A percentile compares a stretch with the other conserved stretches of the same genome.
phyloP scores from a whole-genome alignment of 192 early-diverging fungal genomes.

The Lobosporangium transversale region DNA sequence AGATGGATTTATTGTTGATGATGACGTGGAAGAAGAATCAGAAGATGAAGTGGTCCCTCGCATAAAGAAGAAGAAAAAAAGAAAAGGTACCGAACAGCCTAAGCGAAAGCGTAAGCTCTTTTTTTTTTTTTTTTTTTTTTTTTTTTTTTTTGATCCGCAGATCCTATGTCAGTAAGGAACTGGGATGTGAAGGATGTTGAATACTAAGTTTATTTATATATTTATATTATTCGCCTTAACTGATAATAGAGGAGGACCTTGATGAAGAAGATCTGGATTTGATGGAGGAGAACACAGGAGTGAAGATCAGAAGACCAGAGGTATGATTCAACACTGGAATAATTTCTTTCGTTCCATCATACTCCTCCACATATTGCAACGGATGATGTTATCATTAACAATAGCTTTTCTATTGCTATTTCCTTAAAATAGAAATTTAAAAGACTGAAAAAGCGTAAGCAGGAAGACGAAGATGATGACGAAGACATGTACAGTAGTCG shows the following conservation, averaged over 20 bases:
- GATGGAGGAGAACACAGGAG: slow-evolving; percentile 87
- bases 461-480: slow-evolving; percentile 62
- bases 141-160: background rate
- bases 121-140: background rate
- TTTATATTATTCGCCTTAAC: no score
- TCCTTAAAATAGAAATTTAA: slow-evolving; percentile 67
- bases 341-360: background rate
- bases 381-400: no score
- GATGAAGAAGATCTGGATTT: slow-evolving; percentile 95
- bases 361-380: background rate
- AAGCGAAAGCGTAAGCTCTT: background rate
- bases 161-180: no score
- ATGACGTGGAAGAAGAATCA: slow-evolving; percentile 74
- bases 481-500: slow-evolving; percentile 13
- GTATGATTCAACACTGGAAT: no score
- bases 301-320: slow-evolving; percentile 60
- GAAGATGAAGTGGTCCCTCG: slow-evolving; percentile 51
- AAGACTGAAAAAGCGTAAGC: slow-evolving; percentile 79
- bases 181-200: no score
- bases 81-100: slow-evolving; percentile 55
- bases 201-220: no score
- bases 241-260: slow-evolving; percentile 75
- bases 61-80: slow-evolving; percentile 63
- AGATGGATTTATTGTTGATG: slow-evolving; percentile 81
- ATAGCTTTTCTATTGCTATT: no score